phyloP scores from a whole-genome alignment of 75 land plant genomes.

The Sequoia sempervirens region DNA sequence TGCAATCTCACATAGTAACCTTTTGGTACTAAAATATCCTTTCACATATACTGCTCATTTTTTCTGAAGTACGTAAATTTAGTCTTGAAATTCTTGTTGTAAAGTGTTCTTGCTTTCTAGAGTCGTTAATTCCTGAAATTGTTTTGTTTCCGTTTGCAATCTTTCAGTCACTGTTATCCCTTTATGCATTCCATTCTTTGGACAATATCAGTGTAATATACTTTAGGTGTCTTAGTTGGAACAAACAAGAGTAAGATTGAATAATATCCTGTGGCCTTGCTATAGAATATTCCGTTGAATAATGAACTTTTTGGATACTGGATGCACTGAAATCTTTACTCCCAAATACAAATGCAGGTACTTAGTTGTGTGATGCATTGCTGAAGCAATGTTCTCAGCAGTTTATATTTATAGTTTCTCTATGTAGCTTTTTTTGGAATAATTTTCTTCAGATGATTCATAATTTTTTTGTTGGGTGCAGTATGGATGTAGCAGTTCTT shows the following conservation, averaged over 20 bases:
- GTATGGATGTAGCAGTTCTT: conserved; percentile 93
- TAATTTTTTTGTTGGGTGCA: conserved; percentile 24
- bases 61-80: too few species aligned
- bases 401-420: too few species aligned
- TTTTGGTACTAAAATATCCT: too few species aligned
- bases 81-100: background rate
- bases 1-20: background rate
- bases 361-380: too few species aligned
- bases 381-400: too few species aligned
- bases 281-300: background rate
- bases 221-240: background rate
- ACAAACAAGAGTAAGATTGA: background rate
- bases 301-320: background rate
- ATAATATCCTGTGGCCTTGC: too few species aligned
- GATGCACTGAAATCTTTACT: background rate
- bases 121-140: background rate
- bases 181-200: background rate
- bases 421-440: too few species aligned
- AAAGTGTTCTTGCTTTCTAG: background rate
- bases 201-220: background rate
- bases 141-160: background rate
- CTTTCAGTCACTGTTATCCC: background rate
- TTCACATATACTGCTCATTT: too few species aligned
- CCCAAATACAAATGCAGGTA: background rate
- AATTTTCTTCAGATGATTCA: too few species aligned